Conservation (phyloP, 352 stramenopile genomes). For the Globisporangium orthogonon region DNA sequence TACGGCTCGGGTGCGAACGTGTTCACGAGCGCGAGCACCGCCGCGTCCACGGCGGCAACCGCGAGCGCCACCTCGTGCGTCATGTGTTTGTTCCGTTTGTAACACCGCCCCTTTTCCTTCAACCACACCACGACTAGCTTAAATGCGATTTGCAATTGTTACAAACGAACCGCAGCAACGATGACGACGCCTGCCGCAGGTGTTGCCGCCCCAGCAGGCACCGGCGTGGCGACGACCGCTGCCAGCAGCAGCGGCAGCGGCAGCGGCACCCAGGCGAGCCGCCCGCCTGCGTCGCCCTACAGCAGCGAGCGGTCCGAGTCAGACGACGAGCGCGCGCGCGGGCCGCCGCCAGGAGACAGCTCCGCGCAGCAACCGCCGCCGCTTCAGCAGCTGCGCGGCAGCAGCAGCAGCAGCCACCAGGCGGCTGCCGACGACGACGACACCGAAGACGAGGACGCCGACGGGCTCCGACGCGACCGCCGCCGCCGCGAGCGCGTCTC, state of each 20-base stretch:
- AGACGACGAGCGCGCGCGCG: conserved; percentile 5
- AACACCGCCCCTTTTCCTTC: too few species aligned
- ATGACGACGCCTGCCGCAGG: background rate
- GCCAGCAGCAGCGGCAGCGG: conserved; percentile 8
- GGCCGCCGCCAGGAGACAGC: background rate
- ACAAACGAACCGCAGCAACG: background rate
- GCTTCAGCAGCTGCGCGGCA: conserved; percentile 26
- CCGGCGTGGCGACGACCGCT: background rate
- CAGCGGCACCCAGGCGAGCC: background rate
- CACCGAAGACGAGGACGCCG: background rate
- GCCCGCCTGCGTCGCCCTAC: conserved; percentile 4
- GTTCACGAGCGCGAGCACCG: conserved; percentile 31
- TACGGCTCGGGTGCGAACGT: conserved; percentile 35
- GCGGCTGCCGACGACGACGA: conserved; percentile 6
- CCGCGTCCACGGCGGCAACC: conserved; percentile 20
- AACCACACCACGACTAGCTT: too few species aligned
- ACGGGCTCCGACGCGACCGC: background rate
- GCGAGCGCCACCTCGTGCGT: background rate
- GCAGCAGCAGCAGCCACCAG: conserved; percentile 11
- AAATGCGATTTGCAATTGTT: too few species aligned
- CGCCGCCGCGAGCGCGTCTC: conserved; percentile 15
- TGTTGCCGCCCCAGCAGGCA: background rate
- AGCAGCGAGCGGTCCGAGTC: conserved; percentile 15
- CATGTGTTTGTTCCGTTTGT: background rate
- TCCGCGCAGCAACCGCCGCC: conserved; percentile 12